These are phyloP conservation scores for Paraphysoderma sedebokerense DNA, from an alignment of 371 early-diverging fungal genomes.

Conservation along the genomic window DNA sequence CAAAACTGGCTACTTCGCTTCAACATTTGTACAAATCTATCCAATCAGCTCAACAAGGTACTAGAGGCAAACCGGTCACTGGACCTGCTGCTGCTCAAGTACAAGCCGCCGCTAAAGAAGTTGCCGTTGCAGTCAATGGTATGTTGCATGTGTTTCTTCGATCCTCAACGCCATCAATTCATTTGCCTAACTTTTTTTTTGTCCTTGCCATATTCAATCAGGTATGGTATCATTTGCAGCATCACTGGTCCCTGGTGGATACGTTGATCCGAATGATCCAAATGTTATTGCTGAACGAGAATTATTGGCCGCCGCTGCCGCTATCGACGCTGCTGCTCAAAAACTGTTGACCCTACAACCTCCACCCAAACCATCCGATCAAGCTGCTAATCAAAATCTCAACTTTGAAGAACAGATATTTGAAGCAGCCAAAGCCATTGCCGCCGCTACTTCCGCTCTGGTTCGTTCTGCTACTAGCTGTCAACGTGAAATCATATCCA, in stretches of 20 bases:
- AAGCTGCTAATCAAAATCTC: slow-evolving; percentile 15
- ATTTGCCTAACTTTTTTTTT: too few relatives aligned
- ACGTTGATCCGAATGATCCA: slow-evolving; percentile 27
- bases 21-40: too few relatives aligned
- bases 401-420: slow-evolving; percentile 24
- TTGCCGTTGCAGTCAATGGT: slow-evolving; percentile 15
- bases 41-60: too few relatives aligned
- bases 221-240: too few relatives aligned
- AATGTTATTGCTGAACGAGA: slow-evolving; percentile 32
- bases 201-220: too few relatives aligned
- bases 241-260: slow-evolving; percentile 18
- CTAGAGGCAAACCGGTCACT: too few relatives aligned
- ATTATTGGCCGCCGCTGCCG: slow-evolving; percentile 20
- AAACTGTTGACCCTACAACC: slow-evolving; percentile 17
- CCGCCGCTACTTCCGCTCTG: slow-evolving; percentile 24
- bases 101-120: slow-evolving; percentile 12
- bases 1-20: too few relatives aligned
- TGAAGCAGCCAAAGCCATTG: slow-evolving; percentile 26
- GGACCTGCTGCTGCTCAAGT: too few relatives aligned
- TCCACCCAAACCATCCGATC: slow-evolving; percentile 5
- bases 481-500: slow-evolving; percentile 25
- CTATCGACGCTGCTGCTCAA: slow-evolving; percentile 27
- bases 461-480: slow-evolving; percentile 25
- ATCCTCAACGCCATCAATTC: too few relatives aligned
- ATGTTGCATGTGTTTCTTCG: slow-evolving; percentile 12